A percentile compares a stretch with the other conserved stretches of the same genome.
Conservation (phyloP, 208 protist species). For the Leishmania gerbilli region DNA sequence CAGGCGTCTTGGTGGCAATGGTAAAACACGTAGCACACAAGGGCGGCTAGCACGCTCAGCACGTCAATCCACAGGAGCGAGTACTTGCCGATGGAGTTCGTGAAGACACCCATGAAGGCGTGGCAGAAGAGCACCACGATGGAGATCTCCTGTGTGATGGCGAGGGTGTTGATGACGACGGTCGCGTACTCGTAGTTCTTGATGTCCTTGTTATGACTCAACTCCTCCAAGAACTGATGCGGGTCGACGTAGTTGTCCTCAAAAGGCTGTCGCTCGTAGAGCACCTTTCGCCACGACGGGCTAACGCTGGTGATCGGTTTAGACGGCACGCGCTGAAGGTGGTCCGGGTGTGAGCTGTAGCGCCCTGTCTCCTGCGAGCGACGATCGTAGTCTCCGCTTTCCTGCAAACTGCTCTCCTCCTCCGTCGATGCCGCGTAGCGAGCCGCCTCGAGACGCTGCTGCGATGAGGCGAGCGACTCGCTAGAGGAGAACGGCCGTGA, state of each 20-base stretch:
- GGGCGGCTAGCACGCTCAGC: slow-evolving; percentile 24
- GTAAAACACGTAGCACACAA: slow-evolving; percentile 31
- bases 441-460: slow-evolving; percentile 6
- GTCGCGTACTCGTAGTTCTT: slow-evolving; percentile 72
- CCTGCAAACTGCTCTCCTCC: background rate
- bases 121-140: slow-evolving; percentile 87
- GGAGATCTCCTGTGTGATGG: slow-evolving; percentile 86
- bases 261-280: slow-evolving; percentile 86
- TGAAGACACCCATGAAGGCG: slow-evolving; percentile 65
- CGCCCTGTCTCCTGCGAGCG: background rate
- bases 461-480: slow-evolving; percentile 20
- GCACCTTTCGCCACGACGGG: slow-evolving; percentile 72
- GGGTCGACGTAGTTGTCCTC: slow-evolving; percentile 93
- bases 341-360: background rate
- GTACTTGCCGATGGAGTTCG: slow-evolving; percentile 34
- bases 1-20: slow-evolving; percentile 27
- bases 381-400: background rate
- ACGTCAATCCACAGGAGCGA: slow-evolving; percentile 68
- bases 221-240: slow-evolving; percentile 74
- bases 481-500: slow-evolving; percentile 7
- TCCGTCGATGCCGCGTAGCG: slow-evolving; percentile 5
- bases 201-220: slow-evolving; percentile 82
- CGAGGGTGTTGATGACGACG: slow-evolving; percentile 82
- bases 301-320: background rate
- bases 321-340: slow-evolving; percentile 8